phyloP scores from a whole-genome alignment of 768 basidiomycete species.

The Trametes elegans region DNA sequence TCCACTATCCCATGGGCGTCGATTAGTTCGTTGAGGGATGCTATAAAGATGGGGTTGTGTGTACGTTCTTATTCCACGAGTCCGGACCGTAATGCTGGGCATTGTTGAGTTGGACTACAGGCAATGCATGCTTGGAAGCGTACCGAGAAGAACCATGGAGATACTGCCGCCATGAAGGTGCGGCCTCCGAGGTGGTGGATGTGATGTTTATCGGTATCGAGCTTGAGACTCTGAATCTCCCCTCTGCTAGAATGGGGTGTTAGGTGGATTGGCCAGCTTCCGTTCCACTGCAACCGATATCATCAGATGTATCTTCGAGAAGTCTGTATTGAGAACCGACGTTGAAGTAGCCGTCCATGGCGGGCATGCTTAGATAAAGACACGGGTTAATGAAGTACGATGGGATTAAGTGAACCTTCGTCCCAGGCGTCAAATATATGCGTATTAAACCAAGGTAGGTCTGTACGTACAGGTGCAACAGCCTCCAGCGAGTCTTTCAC shows the following conservation, averaged over 20 bases:
- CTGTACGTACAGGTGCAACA: slow-evolving; percentile 29
- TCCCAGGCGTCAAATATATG: neutral
- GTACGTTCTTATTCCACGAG: slow-evolving; percentile 72
- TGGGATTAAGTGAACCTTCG: slow-evolving; percentile 32
- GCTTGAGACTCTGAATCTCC: slow-evolving; percentile 21
- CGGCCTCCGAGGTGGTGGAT: slow-evolving; percentile 41
- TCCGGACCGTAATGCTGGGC: slow-evolving; percentile 70
- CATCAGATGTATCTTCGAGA: neutral
- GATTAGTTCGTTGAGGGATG: neutral
- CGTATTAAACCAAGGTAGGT: neutral
- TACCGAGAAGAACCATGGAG: slow-evolving; percentile 77
- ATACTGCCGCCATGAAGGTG: slow-evolving; percentile 54
- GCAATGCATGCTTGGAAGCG: neutral
- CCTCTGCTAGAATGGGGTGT: slow-evolving; percentile 33
- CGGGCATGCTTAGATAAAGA: slow-evolving; percentile 33
- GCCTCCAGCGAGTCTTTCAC: slow-evolving; percentile 27
- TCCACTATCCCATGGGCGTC: slow-evolving; percentile 44
- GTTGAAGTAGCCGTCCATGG: slow-evolving; percentile 42
- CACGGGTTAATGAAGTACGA: slow-evolving; percentile 31
- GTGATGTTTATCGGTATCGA: slow-evolving; percentile 54
- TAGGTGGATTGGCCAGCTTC: slow-evolving; percentile 39
- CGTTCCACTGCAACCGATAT: slow-evolving; percentile 29
- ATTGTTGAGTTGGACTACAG: no score
- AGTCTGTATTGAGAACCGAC: slow-evolving; percentile 20
- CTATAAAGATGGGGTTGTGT: slow-evolving; percentile 18